Evolutionary conservation across 805 yeast genomes (phyloP), one percentile per base, ranked within the genome.

Genomic region (Cyberlindnera xylosilytica): DNA sequence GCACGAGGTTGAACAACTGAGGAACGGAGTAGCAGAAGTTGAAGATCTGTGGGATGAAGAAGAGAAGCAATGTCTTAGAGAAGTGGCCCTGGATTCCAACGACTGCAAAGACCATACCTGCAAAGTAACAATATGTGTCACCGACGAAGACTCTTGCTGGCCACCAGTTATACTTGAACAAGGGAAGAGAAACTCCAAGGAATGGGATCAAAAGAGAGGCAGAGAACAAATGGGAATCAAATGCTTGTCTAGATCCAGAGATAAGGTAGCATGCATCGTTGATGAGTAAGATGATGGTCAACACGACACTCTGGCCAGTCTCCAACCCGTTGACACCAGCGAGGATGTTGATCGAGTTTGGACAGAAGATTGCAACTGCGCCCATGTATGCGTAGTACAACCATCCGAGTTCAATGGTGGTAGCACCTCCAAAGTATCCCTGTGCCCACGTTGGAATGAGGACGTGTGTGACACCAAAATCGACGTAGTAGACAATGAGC

Each of bases 31-130:
- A 93, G 17, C 88, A 51, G 53, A 93, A 93, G 61, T 93, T 93
- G 65, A 88, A 64, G 41, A 93, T 86, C 65, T 93, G 99, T 3
- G 98, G 98, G 32, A 87, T 68, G 60, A 93, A 84, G 57, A 93
- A 83, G 26, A 90, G 64, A 64, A 93, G 69, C 52, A 91, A 69
- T 0, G 99, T 93, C 65, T 93, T 93, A 33, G 97, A 87, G 63
- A 90, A 93, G 68, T 93, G 99, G 1, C 98, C 98, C 45, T 87
- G 73, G 27, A 93, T 93, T 1, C 97, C 98, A 23, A 87, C 96
- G 20, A 90, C 93, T 0, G 98, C 99, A 64, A 93, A 89, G 1
- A 93, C 96, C 99, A 93, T 93, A 4, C 99, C 99, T 20, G 96
- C 88, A 63, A 93, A 90, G 65, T 93, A 93, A 66, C 99, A 93